Conservation (phyloP, 768 basidiomycete genomes). For the Dacryopinax primogenitus region DNA sequence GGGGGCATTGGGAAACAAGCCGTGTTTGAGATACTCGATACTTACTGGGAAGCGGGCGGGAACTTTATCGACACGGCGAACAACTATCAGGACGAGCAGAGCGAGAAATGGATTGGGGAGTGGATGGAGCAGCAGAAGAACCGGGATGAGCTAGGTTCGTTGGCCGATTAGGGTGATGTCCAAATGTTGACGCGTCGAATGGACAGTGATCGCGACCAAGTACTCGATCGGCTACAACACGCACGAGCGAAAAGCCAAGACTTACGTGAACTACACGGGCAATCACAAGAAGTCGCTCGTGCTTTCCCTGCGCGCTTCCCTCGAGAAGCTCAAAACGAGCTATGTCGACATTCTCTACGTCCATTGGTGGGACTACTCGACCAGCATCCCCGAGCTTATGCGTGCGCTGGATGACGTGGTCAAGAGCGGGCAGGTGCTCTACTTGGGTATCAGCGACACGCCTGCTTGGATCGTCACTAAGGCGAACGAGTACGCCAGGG, state of each 20-base stretch:
- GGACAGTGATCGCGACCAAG: background rate
- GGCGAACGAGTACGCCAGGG: conserved; percentile 40
- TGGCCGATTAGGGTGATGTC: conserved; percentile 27
- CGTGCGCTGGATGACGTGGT: conserved; percentile 34
- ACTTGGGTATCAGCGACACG: conserved; percentile 30
- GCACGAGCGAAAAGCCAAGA: background rate
- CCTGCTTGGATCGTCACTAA: conserved; percentile 40
- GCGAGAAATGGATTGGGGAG: conserved; percentile 32
- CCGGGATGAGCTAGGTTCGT: conserved; percentile 31
- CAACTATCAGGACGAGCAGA: conserved; percentile 26
- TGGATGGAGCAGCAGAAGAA: conserved; percentile 30
- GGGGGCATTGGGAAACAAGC: conserved; percentile 35
- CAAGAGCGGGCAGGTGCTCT: conserved; percentile 34
- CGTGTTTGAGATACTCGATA: conserved; percentile 30
- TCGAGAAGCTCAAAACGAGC: conserved; percentile 42
- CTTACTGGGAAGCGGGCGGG: conserved; percentile 23
- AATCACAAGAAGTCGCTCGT: conserved; percentile 25
- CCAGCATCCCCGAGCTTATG: conserved; percentile 38
- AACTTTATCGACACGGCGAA: conserved; percentile 27
- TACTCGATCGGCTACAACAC: background rate
- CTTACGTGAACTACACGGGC: conserved; percentile 21
- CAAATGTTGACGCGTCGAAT: background rate
- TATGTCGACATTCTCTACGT: conserved; percentile 48
- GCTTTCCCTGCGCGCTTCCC: conserved; percentile 22
- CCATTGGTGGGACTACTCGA: conserved; percentile 41